Conservation (phyloP, 2,329 filamentous ascomycete species). For the Alternaria sp. region DNA sequence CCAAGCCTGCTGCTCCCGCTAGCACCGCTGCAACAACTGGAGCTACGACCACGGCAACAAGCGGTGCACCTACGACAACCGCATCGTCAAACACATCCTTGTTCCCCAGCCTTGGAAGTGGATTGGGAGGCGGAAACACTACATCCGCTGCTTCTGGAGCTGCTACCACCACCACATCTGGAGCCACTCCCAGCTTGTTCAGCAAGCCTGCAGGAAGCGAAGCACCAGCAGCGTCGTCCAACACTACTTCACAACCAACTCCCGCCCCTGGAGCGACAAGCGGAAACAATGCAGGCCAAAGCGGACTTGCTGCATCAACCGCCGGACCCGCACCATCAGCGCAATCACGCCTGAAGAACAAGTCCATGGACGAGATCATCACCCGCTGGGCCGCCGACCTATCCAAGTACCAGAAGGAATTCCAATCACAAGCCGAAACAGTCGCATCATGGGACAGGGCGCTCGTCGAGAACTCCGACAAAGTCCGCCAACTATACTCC, state of each 20-base stretch:
- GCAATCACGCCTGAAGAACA: slow-evolving; percentile 92
- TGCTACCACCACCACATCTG: slow-evolving; percentile 18
- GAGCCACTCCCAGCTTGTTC: slow-evolving; percentile 25
- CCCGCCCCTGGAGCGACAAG: slow-evolving; percentile 21
- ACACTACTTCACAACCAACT: slow-evolving; percentile 31
- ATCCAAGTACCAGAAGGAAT: slow-evolving; percentile 95
- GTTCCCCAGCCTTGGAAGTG: slow-evolving; percentile 26
- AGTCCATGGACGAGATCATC: slow-evolving; percentile 99
- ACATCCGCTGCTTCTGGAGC: slow-evolving; percentile 25
- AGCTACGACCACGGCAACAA: slow-evolving; percentile 26
- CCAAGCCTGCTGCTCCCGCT: slow-evolving; percentile 19
- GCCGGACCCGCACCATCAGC: slow-evolving; percentile 78
- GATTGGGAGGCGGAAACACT: slow-evolving; percentile 24
- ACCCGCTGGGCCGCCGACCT: slow-evolving; percentile 95
- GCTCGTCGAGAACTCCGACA: slow-evolving; percentile 91
- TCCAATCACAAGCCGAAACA: slow-evolving; percentile 85
- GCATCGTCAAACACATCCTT: slow-evolving; percentile 24
- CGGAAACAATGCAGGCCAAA: slow-evolving; percentile 31
- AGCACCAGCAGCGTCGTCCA: slow-evolving; percentile 27
- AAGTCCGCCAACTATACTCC: slow-evolving; percentile 91
- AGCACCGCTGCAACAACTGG: slow-evolving; percentile 26
- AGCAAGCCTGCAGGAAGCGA: slow-evolving; percentile 28
- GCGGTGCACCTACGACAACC: slow-evolving; percentile 21
- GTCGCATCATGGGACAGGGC: slow-evolving; percentile 91
- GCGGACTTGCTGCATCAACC: slow-evolving; percentile 72